phyloP scores from a whole-genome alignment of 2,329 filamentous ascomycete genomes.

The Cytospora schulzeri region DNA sequence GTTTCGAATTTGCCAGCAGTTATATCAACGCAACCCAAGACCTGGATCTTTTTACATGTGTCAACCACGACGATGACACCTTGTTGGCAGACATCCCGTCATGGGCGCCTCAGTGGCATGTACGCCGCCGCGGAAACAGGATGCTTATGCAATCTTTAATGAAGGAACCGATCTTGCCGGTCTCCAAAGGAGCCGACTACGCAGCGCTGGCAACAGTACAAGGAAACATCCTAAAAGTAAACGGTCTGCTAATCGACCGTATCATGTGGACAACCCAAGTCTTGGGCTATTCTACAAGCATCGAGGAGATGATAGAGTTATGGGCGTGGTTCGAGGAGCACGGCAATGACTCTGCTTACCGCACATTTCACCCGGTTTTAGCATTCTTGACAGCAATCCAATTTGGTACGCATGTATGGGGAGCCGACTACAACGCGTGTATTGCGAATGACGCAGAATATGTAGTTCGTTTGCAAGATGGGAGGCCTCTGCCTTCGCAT shows the following conservation, averaged over 20 bases:
- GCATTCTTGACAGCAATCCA: background rate
- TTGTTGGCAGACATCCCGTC: background rate
- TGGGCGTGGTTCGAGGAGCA: background rate
- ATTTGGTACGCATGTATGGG: background rate
- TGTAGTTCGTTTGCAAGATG: background rate
- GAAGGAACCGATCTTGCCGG: background rate
- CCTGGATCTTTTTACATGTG: background rate
- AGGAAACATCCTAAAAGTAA: background rate
- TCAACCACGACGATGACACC: background rate
- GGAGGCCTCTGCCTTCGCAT: background rate
- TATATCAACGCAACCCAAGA: background rate
- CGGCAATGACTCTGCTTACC: background rate
- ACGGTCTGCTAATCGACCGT: background rate
- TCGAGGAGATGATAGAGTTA: background rate
- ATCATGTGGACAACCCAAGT: background rate
- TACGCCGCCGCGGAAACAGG: background rate
- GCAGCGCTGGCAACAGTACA: background rate
- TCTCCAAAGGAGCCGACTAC: background rate
- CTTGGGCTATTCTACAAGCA: background rate
- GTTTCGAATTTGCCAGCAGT: background rate
- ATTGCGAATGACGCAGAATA: background rate
- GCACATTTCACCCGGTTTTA: background rate
- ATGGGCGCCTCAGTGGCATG: constrained; percentile 5
- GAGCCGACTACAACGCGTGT: no score
- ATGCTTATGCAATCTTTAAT: no score